These are phyloP conservation scores for Akanthomyces muscarius DNA, from an alignment of 2,329 filamentous ascomycete species.

Conservation along the genomic window DNA sequence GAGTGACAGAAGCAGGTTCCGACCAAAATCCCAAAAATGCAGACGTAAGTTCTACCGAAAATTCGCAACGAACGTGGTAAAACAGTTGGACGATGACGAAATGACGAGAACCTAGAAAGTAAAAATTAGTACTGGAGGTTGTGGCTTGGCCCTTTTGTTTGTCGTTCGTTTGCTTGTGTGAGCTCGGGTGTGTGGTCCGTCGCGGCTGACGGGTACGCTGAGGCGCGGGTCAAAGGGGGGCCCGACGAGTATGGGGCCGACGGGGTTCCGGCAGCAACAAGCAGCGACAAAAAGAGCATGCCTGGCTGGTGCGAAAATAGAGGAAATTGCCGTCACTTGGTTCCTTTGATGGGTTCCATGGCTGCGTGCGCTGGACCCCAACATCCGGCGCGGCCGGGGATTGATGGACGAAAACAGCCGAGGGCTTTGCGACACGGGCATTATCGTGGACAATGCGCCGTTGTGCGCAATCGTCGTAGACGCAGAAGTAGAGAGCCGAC, in stretches of 20 bases:
- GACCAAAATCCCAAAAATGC: constrained; percentile 24
- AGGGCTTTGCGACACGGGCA: constrained; percentile 8
- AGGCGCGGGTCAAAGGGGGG: constrained; percentile 5
- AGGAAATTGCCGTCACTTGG: neutral
- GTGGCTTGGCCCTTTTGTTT: constrained; percentile 7
- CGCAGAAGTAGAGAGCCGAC: neutral
- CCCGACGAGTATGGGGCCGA: neutral
- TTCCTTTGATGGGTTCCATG: neutral
- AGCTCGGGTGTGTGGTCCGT: constrained; percentile 3
- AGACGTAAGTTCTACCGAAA: constrained; percentile 34
- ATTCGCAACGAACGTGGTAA: constrained; percentile 40
- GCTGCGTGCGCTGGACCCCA: neutral
- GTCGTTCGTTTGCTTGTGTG: constrained; percentile 14
- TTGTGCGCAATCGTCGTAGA: neutral
- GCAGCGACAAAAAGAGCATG: neutral
- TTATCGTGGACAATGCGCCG: constrained; percentile 10
- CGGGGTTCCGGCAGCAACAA: neutral
- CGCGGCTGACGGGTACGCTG: constrained; percentile 15
- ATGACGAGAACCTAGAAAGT: constrained; percentile 37
- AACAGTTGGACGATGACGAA: constrained; percentile 38
- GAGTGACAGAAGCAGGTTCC: constrained; percentile 25
- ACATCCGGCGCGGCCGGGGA: neutral
- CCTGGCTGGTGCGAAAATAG: neutral
- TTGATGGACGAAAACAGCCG: constrained; percentile 1
- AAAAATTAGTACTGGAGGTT: constrained; percentile 21